These are phyloP conservation scores for Arthrinium puccinioides DNA, from an alignment of 2,329 filamentous ascomycete species.

Conservation along the genomic window DNA sequence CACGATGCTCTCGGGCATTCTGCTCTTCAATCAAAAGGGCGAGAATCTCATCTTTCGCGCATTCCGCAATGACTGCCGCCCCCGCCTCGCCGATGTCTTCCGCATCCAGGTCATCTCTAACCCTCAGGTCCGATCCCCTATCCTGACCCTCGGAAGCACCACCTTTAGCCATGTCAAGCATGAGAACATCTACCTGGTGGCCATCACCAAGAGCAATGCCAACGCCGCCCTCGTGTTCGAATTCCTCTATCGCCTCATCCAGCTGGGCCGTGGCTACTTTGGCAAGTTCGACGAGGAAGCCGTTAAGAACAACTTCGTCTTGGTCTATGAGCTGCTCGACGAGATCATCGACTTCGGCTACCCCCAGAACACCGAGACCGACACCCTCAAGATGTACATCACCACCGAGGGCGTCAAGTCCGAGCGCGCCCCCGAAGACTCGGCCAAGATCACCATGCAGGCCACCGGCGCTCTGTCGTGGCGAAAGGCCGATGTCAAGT, in stretches of 20 bases:
- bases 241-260: constrained; percentile 88
- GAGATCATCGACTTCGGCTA: constrained; percentile 99
- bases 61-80: constrained; percentile 97
- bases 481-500: constrained; percentile 95
- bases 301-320: constrained; percentile 99
- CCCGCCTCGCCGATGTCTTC: constrained; percentile 96
- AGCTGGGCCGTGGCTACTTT: constrained; percentile 91
- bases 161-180: constrained; percentile 99
- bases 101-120: constrained; percentile 99
- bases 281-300: constrained; percentile 99
- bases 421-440: constrained; percentile 78
- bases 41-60: constrained; percentile 99
- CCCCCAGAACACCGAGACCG: constrained; percentile 96
- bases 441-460: constrained; percentile 98
- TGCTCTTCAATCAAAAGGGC: constrained; percentile 99
- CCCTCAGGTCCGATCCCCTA: constrained; percentile 92
- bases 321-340: constrained; percentile 95
- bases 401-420: constrained; percentile 98
- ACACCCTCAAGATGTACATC: constrained; percentile 99
- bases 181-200: constrained; percentile 97
- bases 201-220: constrained; percentile 97
- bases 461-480: constrained; percentile 94
- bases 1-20: constrained; percentile 86
- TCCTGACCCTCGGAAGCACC: constrained; percentile 92
- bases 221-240: constrained; percentile 98